phyloP scores from a whole-genome alignment of 768 basidiomycete species.

The Russula olivacea region DNA sequence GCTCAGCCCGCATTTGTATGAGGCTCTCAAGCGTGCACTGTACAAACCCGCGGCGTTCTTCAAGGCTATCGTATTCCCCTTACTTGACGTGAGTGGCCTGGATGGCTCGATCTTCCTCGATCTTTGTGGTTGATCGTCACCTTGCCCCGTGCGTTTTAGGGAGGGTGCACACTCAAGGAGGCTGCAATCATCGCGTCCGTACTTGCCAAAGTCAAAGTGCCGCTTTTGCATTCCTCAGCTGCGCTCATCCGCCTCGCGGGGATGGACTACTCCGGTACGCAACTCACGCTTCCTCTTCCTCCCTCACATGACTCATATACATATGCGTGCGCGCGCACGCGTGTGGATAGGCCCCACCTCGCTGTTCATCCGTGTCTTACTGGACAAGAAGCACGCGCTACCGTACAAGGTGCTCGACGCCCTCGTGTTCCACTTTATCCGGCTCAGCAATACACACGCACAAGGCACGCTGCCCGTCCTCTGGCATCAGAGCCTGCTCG shows the following conservation, averaged over 20 bases:
- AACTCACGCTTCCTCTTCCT: background rate
- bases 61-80: conserved; percentile 94
- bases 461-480: conserved; percentile 88
- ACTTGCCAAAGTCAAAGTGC: conserved; percentile 83
- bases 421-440: conserved; percentile 96
- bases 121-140: background rate
- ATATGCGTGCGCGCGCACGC: too few species aligned
- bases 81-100: conserved; percentile 70
- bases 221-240: conserved; percentile 94
- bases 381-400: conserved; percentile 97
- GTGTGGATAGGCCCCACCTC: conserved; percentile 69
- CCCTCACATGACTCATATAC: background rate
- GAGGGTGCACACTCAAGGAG: conserved; percentile 87
- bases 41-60: conserved; percentile 99
- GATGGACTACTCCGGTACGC: conserved; percentile 89
- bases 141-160: conserved; percentile 35
- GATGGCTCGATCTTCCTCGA: too few species aligned
- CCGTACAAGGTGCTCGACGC: conserved; percentile 98
- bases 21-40: conserved; percentile 83
- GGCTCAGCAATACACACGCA: conserved; percentile 87
- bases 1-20: conserved; percentile 89
- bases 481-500: conserved; percentile 96
- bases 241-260: conserved; percentile 88
- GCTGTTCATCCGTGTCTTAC: conserved; percentile 90
- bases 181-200: conserved; percentile 92